Base-by-base conservation (phyloP, 768 basidiomycete species). In the Mycena epipterygia region DNA sequence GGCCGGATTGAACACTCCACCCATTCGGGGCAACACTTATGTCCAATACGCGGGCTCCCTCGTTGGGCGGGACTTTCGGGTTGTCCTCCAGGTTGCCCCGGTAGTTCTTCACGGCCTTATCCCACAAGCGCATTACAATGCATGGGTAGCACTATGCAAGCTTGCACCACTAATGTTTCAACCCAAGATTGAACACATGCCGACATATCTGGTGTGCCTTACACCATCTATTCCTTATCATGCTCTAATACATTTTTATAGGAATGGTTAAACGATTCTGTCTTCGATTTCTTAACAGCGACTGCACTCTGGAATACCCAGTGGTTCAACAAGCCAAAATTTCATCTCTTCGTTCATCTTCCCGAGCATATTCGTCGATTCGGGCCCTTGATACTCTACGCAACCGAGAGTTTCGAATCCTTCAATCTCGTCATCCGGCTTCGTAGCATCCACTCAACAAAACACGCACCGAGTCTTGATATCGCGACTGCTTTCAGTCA, bases 241-340 rank as follows among this genome's bases (percentile, higher is more conserved):
- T 37, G 14, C 14, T 21, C 67, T 30, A 13, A 53, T 27, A 8
- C 37, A 2, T 57, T 53, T 32, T 37, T 25, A 5, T 53, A 81
- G 81, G 29, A 33, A 19, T 29, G 51, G 3, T 71, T 85, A 0
- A 46, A 76, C 35, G 23, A 60, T 7, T 76, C 75, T 32, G 85
- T 86, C 46, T 52, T 82, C 2, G 61, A 80, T 23, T 84, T 86
- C 58, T 79, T 86, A 3, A 37, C 70, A 2, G 73, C 74, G 17
- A 79, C 81, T 0, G 80, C 78, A 2, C 68, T 30, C 6, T 81
- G 77, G 78, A 79, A 76, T 6, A 66, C 65, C 21, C 73, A 51
- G 14, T 85, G 80, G 82, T 84, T 85, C 70, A 83, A 83, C 64
- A 86, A 87, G 71, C 79, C 83, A 0, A 87, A 86, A 66, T 85